Conservation (phyloP, 345 rosid species). For the Acer yangbiense region DNA sequence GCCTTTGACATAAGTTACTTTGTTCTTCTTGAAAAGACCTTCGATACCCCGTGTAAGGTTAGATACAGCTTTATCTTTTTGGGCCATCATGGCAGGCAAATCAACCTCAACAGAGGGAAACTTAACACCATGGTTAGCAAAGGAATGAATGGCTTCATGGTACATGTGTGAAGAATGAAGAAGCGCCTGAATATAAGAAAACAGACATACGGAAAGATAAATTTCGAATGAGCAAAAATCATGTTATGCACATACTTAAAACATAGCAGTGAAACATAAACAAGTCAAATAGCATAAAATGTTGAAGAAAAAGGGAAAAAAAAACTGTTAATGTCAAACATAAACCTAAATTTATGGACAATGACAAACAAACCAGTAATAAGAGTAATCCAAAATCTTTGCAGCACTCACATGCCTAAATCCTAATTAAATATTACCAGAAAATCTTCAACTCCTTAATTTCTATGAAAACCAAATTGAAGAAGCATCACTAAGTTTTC, state of each 20-base stretch:
- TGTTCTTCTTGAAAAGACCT: conserved; percentile 98
- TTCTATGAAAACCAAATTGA: neutral
- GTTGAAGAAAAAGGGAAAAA: neutral
- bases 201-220: neutral
- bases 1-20: conserved; percentile 93
- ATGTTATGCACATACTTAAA: neutral
- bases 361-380: neutral
- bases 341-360: too few species aligned
- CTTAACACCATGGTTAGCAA: conserved; percentile 86
- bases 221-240: neutral
- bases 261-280: neutral
- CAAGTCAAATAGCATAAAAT: neutral
- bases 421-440: neutral
- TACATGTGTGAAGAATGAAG: conserved; percentile 99
- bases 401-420: neutral
- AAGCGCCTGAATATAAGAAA: conserved; percentile 63
- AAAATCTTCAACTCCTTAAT: too few species aligned
- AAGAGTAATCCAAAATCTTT: neutral
- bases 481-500: neutral
- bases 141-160: conserved; percentile 90
- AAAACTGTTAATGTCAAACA: neutral
- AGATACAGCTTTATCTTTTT: conserved; percentile 92
- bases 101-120: conserved; percentile 90
- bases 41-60: conserved; percentile 88
- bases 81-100: conserved; percentile 94